These are phyloP conservation scores for Chaetomium globosum DNA, from an alignment of 2,329 filamentous ascomycete genomes.

Conservation along the genomic window DNA sequence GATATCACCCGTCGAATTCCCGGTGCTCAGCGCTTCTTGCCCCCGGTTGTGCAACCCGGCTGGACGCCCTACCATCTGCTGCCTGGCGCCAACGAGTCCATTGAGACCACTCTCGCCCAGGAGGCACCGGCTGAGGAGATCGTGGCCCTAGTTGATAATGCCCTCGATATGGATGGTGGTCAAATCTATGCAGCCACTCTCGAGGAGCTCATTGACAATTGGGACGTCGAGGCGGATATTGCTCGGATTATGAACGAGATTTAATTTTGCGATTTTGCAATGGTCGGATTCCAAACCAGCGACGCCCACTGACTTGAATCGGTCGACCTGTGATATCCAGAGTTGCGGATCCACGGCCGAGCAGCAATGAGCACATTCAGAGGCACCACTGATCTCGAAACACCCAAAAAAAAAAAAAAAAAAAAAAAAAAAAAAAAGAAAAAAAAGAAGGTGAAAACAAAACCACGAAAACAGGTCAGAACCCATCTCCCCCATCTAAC, in stretches of 20 bases:
- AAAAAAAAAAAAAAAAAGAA: no score
- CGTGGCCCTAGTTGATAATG: neutral
- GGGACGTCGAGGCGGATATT: slow-evolving; percentile 13
- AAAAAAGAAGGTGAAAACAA: no score
- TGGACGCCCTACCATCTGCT: slow-evolving; percentile 26
- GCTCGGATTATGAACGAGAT: slow-evolving; percentile 8
- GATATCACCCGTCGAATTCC: slow-evolving; percentile 25
- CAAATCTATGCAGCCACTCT: neutral
- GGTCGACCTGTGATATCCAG: neutral
- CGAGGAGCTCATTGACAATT: slow-evolving; percentile 16
- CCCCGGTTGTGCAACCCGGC: slow-evolving; percentile 14
- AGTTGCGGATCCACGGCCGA: neutral
- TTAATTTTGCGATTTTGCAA: neutral
- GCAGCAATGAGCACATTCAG: no score
- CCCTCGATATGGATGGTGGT: slow-evolving; percentile 9
- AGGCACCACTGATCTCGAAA: no score
- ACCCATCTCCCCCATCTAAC: neutral
- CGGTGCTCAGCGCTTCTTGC: slow-evolving; percentile 21
- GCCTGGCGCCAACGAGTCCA: neutral
- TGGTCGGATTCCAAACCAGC: neutral
- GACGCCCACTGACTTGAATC: neutral
- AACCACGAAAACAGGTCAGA: slow-evolving; percentile 11
- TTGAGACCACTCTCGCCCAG: slow-evolving; percentile 6
- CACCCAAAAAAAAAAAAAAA: no score
- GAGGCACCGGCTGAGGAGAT: neutral